These are phyloP conservation scores for Flaveria ramosissima DNA, from an alignment of 129 eudicot genomes.

Conservation along the genomic window DNA sequence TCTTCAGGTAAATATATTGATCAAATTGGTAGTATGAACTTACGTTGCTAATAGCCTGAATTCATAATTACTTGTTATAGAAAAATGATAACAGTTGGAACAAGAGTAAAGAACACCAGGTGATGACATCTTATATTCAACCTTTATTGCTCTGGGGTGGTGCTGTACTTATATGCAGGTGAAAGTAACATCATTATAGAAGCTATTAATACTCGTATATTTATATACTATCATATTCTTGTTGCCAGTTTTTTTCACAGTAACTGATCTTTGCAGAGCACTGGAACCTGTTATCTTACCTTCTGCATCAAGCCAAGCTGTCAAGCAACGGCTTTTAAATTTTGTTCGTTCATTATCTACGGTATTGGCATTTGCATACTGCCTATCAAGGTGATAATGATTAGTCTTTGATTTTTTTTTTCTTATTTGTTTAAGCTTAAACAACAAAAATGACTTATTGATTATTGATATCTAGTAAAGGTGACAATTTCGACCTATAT, in stretches of 20 bases:
- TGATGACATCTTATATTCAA: constrained; percentile 64
- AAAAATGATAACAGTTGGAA: constrained; percentile 60
- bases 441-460: neutral
- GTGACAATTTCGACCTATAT: neutral
- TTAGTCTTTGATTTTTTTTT: constrained; percentile 1
- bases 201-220: constrained; percentile 7
- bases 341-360: constrained; percentile 80
- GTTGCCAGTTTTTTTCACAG: constrained; percentile 13
- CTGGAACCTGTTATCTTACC: constrained; percentile 76
- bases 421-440: neutral
- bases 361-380: constrained; percentile 77
- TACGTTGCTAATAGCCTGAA: constrained; percentile 23
- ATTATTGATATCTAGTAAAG: constrained; percentile 11
- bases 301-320: constrained; percentile 73
- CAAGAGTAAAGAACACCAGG: constrained; percentile 54
- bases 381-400: constrained; percentile 63
- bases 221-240: constrained; percentile 11
- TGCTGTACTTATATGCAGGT: constrained; percentile 79
- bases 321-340: constrained; percentile 72
- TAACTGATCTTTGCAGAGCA: constrained; percentile 48
- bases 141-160: constrained; percentile 87
- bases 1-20: constrained; percentile 45
- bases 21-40: constrained; percentile 22
- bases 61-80: constrained; percentile 42
- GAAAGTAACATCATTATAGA: constrained; percentile 22